Evolutionary conservation across 306 rosid genomes (phyloP).

Genomic region (Citrullus amarus): DNA sequence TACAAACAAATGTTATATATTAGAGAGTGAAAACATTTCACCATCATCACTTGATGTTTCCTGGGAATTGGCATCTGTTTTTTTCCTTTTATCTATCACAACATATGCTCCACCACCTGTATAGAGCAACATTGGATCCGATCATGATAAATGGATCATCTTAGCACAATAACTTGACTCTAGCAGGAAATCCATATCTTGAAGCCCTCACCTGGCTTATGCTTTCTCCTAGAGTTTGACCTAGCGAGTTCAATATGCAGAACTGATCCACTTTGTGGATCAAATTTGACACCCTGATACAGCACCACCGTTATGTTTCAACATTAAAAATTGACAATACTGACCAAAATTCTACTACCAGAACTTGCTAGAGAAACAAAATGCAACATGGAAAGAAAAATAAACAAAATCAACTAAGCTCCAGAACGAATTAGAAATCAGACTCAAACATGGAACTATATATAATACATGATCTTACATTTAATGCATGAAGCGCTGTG

Average conservation of each 20-base stretch:
- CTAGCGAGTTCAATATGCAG: constrained; percentile 85
- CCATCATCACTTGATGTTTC: constrained; percentile 79
- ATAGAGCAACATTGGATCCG: constrained; percentile 8
- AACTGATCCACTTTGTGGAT: constrained; percentile 79
- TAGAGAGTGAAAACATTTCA: constrained; percentile 17
- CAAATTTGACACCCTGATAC: constrained; percentile 87
- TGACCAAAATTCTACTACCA: background rate
- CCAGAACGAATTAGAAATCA: background rate
- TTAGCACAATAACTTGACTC: background rate
- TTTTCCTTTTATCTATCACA: constrained; percentile 78
- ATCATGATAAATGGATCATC: constrained; percentile 7
- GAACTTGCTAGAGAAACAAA: background rate
- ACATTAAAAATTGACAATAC: background rate
- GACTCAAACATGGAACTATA: background rate
- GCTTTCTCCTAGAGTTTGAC: constrained; percentile 92
- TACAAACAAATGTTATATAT: background rate
- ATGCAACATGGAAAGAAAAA: background rate
- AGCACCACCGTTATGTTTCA: background rate
- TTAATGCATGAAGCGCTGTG: constrained; percentile 61
- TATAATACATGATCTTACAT: constrained; percentile 35
- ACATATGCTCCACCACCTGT: constrained; percentile 83
- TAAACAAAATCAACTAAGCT: background rate
- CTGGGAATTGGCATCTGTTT: constrained; percentile 41
- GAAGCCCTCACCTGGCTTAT: constrained; percentile 53
- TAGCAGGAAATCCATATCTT: background rate